Percentiles rank a stretch among this genome's conserved stretches.
Conservation (phyloP, 1,139 yeast species). For the Diutina sp. region DNA sequence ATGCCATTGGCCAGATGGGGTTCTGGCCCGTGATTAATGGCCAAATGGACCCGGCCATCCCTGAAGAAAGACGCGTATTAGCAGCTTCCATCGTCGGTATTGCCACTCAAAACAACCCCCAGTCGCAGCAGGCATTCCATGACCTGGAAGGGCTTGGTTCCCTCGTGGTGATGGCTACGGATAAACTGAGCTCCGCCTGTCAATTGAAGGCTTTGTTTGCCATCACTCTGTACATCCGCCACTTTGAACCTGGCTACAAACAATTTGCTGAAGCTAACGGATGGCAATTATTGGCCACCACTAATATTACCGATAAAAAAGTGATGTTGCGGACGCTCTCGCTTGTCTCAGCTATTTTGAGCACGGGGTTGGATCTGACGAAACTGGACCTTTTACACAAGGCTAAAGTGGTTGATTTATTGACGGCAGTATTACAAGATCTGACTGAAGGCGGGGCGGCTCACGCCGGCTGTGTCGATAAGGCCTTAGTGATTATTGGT, state of each 20-base stretch:
- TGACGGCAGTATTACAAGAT: constrained; percentile 21
- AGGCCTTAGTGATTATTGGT: constrained; percentile 40
- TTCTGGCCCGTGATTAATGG: constrained; percentile 63
- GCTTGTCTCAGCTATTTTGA: constrained; percentile 41
- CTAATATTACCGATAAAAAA: constrained; percentile 30
- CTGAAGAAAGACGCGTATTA: constrained; percentile 32
- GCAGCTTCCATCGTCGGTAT: constrained; percentile 77
- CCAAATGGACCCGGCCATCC: constrained; percentile 30
- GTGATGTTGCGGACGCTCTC: constrained; percentile 43
- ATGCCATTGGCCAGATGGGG: constrained; percentile 71
- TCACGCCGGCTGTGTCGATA: constrained; percentile 45
- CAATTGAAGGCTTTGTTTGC: neutral
- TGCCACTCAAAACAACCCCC: constrained; percentile 83
- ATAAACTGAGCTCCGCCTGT: neutral
- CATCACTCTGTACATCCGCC: neutral
- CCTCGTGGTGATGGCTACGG: neutral
- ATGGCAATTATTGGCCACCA: constrained; percentile 14
- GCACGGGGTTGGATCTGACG: constrained; percentile 32
- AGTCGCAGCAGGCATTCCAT: constrained; percentile 53
- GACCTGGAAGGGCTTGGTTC: constrained; percentile 34
- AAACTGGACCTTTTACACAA: constrained; percentile 27
- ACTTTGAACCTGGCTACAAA: neutral
- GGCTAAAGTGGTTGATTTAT: constrained; percentile 23
- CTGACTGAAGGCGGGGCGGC: constrained; percentile 12
- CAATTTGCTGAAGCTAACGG: neutral